Base-by-base conservation (phyloP, 2,329 filamentous ascomycete species). In the Calonectria pauciramosa region DNA sequence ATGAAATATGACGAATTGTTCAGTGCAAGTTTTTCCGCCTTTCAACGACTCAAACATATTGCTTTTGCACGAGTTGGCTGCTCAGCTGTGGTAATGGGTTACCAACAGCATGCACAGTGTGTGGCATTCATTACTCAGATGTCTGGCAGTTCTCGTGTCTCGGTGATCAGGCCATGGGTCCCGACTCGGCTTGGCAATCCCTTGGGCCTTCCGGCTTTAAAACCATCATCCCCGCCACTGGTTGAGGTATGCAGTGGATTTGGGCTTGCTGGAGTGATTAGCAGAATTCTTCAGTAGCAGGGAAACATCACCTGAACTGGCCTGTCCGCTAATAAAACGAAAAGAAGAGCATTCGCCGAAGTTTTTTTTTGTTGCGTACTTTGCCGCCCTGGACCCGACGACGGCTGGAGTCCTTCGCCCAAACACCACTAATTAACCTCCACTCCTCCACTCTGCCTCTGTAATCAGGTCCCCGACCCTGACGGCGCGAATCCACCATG, bases 401-500 rank as follows among this genome's bases (percentile, higher is more conserved):
- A 66, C 36, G 26, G 26, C 28, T 30, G 65, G 32, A 60, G 34
- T 47, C 38, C 34, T 34, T 49, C 20, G 32, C 51, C 56, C 63
- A 68, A 68, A 68, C 63, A 59, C 70, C 70, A 71, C 60, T 47
- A 59, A 64, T 68, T 71, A 51, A 59, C 72, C 72, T 68, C 71
- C 70, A 71, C 63, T 49, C 72, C 76, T 77, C 72, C 71, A 71
- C 77, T 70, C 66, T 70, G 71, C 63, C 78, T 67, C 76, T 74
- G 75, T 76, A 75, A 80, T 64, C 65, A 63, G 64, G 54, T 47
- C 51, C 76, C 56, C 72, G 71, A 71, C 73, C 30, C 51, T 73
- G 51, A 65, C 68, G 68, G 73, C 59, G 56, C 44, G 66, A 32
- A 67, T 71, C 76, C 75, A 77, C 72, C 71, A 81, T 81, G 80